Evolutionary conservation across 2,329 filamentous ascomycete genomes (phyloP).

Genomic region (Apiospora pterosperma): DNA sequence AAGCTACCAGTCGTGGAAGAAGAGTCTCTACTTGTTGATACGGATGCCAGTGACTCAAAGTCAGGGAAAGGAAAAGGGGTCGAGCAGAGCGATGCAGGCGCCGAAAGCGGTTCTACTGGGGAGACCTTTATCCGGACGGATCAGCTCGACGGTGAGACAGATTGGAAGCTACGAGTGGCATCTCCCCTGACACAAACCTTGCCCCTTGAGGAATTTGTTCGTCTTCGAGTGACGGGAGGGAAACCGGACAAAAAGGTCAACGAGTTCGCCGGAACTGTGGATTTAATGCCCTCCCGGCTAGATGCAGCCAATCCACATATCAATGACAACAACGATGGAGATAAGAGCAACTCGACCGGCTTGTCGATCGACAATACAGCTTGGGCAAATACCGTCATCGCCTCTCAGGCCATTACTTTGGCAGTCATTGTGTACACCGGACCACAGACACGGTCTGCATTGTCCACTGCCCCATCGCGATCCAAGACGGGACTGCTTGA

Average conservation of each 20-base stretch:
- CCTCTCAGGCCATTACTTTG: conserved; percentile 83
- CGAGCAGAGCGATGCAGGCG: conserved; percentile 27
- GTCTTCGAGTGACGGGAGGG: conserved; percentile 71
- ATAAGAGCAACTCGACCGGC: conserved; percentile 57
- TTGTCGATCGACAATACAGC: conserved; percentile 95
- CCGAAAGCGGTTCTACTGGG: conserved; percentile 48
- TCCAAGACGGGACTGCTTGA: conserved; percentile 94
- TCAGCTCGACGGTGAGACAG: conserved; percentile 94
- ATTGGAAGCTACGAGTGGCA: conserved; percentile 93
- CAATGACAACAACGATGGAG: conserved; percentile 29
- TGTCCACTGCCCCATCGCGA: conserved; percentile 87
- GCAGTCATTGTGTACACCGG: conserved; percentile 94
- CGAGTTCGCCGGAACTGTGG: conserved; percentile 87
- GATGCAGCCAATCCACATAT: conserved; percentile 42
- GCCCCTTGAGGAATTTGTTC: conserved; percentile 65
- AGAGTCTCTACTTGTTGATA: conserved; percentile 37
- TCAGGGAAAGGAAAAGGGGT: conserved; percentile 33
- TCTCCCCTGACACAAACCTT: conserved; percentile 83
- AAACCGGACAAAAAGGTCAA: conserved; percentile 94
- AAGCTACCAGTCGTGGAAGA: conserved; percentile 24
- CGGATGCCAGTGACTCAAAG: conserved; percentile 18
- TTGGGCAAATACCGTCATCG: conserved; percentile 97
- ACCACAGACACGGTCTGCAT: conserved; percentile 85
- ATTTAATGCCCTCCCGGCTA: conserved; percentile 59
- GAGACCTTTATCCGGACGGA: conserved; percentile 98